Conservation (phyloP, 495 filamentous ascomycete species). For the Daldinia bambusicola region DNA sequence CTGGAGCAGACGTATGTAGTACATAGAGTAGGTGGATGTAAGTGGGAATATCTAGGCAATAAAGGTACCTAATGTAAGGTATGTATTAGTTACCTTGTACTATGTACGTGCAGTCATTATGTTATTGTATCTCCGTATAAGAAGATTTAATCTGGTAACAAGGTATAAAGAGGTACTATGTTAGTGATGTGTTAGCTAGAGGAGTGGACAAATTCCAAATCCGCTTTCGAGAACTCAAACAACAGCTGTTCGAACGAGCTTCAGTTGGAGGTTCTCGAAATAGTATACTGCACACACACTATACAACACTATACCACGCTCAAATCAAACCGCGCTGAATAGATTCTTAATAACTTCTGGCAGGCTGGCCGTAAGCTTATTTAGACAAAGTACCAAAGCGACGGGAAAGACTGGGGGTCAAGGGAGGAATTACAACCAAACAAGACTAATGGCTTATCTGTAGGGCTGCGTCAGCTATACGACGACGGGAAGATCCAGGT, state of each 20-base stretch:
- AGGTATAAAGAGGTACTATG: not conserved
- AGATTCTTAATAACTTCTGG: constrained; percentile 22
- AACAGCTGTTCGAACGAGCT: not conserved
- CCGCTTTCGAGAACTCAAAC: not conserved
- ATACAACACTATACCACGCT: not conserved
- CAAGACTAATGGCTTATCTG: constrained; percentile 36
- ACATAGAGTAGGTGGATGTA: constrained; percentile 8
- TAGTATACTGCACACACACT: not conserved
- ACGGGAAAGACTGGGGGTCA: constrained; percentile 31
- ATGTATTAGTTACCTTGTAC: not conserved
- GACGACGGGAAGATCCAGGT: constrained; percentile 42
- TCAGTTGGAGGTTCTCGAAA: constrained; percentile 14
- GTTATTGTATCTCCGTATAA: not conserved
- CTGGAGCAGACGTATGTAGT: not conserved
- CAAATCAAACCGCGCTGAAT: not conserved
- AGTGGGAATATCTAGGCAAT: constrained; percentile 3
- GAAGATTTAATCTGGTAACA: not conserved
- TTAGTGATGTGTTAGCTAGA: not conserved
- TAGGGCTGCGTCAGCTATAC: constrained; percentile 51
- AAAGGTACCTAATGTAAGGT: not conserved
- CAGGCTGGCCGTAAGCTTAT: constrained; percentile 31
- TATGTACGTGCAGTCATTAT: not conserved
- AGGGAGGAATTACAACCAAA: constrained; percentile 43
- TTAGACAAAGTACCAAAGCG: constrained; percentile 37
- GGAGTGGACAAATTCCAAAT: not conserved